phyloP scores from a whole-genome alignment of 75 land plant species.

The Sequoiadendron giganteum region DNA sequence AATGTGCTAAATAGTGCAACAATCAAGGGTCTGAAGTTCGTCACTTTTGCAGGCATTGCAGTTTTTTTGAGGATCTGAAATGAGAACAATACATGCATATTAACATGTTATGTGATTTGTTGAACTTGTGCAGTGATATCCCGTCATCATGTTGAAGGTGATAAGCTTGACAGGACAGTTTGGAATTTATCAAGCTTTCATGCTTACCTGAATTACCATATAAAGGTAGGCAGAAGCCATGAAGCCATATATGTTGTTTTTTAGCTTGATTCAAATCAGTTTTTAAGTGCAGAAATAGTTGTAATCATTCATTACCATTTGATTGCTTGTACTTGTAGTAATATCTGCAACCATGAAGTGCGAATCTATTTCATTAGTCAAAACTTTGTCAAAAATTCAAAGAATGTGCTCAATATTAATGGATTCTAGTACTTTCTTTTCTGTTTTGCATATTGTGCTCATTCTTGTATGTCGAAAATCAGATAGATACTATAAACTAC shows the following conservation, averaged over 20 bases:
- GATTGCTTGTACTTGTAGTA: not conserved
- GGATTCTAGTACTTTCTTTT: not conserved
- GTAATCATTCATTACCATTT: not conserved
- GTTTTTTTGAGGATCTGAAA: not conserved
- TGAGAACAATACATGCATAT: not conserved
- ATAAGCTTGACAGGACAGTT: slow-evolving; percentile 80
- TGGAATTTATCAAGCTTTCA: slow-evolving; percentile 94
- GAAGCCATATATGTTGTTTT: not conserved
- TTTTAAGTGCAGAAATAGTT: not conserved
- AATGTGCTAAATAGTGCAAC: not conserved
- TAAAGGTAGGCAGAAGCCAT: slow-evolving; percentile 55
- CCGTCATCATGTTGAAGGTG: slow-evolving; percentile 91
- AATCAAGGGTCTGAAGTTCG: not conserved
- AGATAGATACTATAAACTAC: not conserved
- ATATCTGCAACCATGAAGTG: not conserved
- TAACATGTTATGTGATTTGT: not conserved
- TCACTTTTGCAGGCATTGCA: not conserved
- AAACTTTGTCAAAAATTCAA: not conserved
- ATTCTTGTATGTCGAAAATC: not conserved
- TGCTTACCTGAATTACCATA: slow-evolving; percentile 97
- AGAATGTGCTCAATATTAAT: not conserved
- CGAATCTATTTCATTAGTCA: not conserved
- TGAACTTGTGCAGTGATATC: slow-evolving; percentile 58
- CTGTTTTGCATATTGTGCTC: not conserved
- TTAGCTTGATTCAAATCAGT: not conserved